phyloP scores from a whole-genome alignment of 2,329 filamentous ascomycete species.

The Ophiostoma perfectum region DNA sequence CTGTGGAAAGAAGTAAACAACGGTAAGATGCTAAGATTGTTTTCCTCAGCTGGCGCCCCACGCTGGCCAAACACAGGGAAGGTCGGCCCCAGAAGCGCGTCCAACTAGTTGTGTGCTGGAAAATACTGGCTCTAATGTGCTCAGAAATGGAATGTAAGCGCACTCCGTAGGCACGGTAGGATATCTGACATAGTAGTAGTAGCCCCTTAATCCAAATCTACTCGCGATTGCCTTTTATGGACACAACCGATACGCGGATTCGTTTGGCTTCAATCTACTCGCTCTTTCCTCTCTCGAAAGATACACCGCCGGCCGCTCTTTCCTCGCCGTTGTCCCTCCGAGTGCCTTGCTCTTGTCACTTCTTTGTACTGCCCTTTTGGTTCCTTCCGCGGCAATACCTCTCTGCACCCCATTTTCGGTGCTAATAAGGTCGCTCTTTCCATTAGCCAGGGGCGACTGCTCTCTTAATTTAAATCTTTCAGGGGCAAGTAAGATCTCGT shows the following conservation, averaged over 20 bases:
- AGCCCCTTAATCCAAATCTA: conserved; percentile 1
- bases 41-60: conserved; percentile 8
- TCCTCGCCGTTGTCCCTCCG: conserved; percentile 8
- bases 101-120: neutral
- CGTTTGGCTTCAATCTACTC: neutral
- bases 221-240: conserved; percentile 11
- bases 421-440: conserved; percentile 11
- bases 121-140: neutral
- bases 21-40: neutral
- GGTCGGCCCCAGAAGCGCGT: neutral
- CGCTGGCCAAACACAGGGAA: neutral
- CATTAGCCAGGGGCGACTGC: conserved; percentile 14
- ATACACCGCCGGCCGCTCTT: conserved; percentile 11
- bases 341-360: conserved; percentile 14
- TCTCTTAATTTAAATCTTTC: conserved; percentile 14
- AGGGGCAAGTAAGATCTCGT: conserved; percentile 10
- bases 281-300: neutral
- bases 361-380: conserved; percentile 7
- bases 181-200: no score
- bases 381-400: no score
- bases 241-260: neutral
- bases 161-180: no score
- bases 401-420: neutral
- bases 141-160: neutral
- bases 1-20: conserved; percentile 7